phyloP scores from a whole-genome alignment of 139 green algal genomes.

The Chlamydomonas schloesseri region DNA sequence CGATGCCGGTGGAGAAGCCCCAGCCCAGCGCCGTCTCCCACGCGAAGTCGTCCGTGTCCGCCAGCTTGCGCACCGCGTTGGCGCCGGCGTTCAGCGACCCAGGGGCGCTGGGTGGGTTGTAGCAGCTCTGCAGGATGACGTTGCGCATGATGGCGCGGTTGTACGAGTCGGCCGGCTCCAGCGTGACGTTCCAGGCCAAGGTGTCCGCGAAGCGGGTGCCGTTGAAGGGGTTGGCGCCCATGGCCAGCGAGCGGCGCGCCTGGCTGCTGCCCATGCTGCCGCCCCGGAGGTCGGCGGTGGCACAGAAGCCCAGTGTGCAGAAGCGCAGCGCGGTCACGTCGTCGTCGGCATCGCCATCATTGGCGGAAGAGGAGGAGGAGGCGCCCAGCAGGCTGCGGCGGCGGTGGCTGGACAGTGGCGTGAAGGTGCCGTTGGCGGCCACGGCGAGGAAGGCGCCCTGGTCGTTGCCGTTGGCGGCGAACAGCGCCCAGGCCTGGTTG shows the following conservation, averaged over 20 bases:
- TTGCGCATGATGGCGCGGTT: conserved; percentile 3
- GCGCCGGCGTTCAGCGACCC: background rate
- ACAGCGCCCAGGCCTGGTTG: conserved; percentile 27
- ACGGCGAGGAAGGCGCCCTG: conserved; percentile 6
- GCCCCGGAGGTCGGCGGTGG: background rate
- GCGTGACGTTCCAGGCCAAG: conserved; percentile 14
- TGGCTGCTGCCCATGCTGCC: too few relatives aligned
- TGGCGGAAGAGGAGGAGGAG: too few relatives aligned
- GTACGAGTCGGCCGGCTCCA: background rate
- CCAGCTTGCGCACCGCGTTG: background rate
- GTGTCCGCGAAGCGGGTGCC: background rate
- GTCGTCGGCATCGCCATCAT: too few relatives aligned
- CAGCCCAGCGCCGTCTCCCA: conserved; percentile 27
- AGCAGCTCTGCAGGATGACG: conserved; percentile 19
- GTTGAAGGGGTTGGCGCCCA: background rate
- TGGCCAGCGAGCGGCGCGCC: background rate
- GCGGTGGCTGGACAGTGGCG: background rate
- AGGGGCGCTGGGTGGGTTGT: background rate
- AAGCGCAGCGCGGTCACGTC: background rate
- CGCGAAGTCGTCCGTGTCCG: background rate
- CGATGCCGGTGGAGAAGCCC: background rate
- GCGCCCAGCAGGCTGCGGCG: background rate
- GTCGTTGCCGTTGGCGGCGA: conserved; percentile 7
- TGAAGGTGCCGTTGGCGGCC: background rate
- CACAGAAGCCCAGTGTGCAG: background rate